phyloP scores from a whole-genome alignment of 148 eudicot species.

The Arbutus unedo region DNA sequence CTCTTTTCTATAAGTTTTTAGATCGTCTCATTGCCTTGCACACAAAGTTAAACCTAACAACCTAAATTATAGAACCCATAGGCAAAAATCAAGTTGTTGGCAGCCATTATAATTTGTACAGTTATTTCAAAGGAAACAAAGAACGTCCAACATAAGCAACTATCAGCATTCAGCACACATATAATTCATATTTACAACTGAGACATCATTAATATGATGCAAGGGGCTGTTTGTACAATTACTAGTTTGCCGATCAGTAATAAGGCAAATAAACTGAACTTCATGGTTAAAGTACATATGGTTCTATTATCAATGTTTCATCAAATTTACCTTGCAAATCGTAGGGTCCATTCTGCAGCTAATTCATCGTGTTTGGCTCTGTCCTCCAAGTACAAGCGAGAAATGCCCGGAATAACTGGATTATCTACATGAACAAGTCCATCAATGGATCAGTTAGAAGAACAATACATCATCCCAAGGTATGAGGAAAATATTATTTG shows the following conservation, averaged over 20 bases:
- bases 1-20: too few species aligned
- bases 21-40: background rate
- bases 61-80: background rate
- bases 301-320: background rate
- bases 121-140: background rate
- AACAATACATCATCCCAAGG: background rate
- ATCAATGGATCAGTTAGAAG: background rate
- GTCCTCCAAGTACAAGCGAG: conserved; percentile 69
- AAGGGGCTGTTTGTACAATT: background rate
- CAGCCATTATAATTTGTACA: background rate
- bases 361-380: conserved; percentile 68
- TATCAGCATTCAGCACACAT: background rate
- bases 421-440: conserved; percentile 42
- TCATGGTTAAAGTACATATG: background rate
- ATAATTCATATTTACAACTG: background rate
- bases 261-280: too few species aligned
- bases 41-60: background rate
- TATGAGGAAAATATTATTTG: background rate
- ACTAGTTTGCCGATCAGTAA: background rate
- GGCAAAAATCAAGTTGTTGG: background rate
- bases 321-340: conserved; percentile 70
- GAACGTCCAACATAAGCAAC: background rate
- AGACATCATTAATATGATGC: background rate
- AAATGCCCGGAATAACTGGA: conserved; percentile 67
- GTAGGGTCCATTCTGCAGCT: conserved; percentile 87